These are phyloP conservation scores for Plasmopara viticola DNA, from an alignment of 352 stramenopile genomes.

Conservation along the genomic window DNA sequence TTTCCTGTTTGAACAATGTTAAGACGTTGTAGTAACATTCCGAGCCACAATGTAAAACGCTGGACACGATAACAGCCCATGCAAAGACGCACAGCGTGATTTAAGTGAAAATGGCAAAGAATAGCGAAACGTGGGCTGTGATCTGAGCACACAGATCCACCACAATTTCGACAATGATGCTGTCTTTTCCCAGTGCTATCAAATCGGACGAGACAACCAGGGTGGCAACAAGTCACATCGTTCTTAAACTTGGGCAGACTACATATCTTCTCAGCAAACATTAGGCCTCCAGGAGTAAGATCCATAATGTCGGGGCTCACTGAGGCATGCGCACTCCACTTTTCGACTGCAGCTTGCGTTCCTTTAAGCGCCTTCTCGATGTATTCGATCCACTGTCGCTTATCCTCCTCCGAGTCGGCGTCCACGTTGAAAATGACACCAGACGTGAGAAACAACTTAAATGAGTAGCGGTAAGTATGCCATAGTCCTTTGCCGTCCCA, in stretches of 20 bases:
- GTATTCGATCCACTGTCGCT: slow-evolving; percentile 70
- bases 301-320: slow-evolving; percentile 35
- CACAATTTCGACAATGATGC: slow-evolving; percentile 80
- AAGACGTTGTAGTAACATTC: slow-evolving; percentile 58
- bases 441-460: slow-evolving; percentile 75
- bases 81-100: slow-evolving; percentile 57
- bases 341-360: slow-evolving; percentile 24
- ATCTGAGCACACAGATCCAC: slow-evolving; percentile 70
- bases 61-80: slow-evolving; percentile 73
- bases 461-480: slow-evolving; percentile 79
- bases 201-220: slow-evolving; percentile 59
- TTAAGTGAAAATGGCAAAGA: slow-evolving; percentile 58
- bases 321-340: slow-evolving; percentile 32
- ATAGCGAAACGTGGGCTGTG: slow-evolving; percentile 69
- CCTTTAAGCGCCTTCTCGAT: slow-evolving; percentile 58
- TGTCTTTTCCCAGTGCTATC: slow-evolving; percentile 70
- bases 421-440: slow-evolving; percentile 74
- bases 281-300: slow-evolving; percentile 50
- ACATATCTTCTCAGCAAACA: slow-evolving; percentile 55
- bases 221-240: slow-evolving; percentile 46
- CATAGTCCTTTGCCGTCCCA: slow-evolving; percentile 82
- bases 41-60: slow-evolving; percentile 56
- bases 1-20: slow-evolving; percentile 37
- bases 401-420: slow-evolving; percentile 75
- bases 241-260: slow-evolving; percentile 71